phyloP scores from a whole-genome alignment of 2,329 filamentous ascomycete genomes.

The Periconia sp. region DNA sequence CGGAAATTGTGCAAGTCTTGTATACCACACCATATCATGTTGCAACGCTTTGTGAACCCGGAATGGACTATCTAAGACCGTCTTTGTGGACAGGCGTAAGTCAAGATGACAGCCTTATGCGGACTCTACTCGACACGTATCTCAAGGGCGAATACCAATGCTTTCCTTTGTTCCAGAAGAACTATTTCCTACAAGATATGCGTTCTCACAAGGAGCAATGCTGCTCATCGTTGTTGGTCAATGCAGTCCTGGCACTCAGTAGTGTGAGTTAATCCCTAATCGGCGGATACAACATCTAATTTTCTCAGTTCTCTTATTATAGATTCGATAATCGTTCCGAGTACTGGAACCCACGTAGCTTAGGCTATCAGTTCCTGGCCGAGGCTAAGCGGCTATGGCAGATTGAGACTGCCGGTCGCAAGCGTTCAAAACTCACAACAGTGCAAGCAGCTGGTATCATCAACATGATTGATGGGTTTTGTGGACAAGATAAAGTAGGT shows the following conservation, averaged over 20 bases:
- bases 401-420: no score
- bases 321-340: background rate
- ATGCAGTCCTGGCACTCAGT: constrained; percentile 10
- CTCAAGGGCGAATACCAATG: constrained; percentile 14
- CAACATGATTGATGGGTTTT: no score
- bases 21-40: constrained; percentile 5
- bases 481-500: no score
- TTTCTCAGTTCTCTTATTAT: background rate
- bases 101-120: constrained; percentile 11
- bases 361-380: constrained; percentile 4
- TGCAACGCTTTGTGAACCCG: constrained; percentile 11
- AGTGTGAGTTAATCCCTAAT: constrained; percentile 9
- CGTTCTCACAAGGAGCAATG: constrained; percentile 3
- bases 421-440: no score
- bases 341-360: constrained; percentile 5
- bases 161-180: constrained; percentile 16
- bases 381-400: constrained; percentile 4
- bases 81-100: constrained; percentile 14
- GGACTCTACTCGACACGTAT: constrained; percentile 12
- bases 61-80: constrained; percentile 3
- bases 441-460: no score
- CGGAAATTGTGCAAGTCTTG: no score
- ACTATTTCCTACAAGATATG: constrained; percentile 18
- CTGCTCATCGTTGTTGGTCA: constrained; percentile 18
- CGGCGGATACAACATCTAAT: no score